phyloP scores from a whole-genome alignment of 352 stramenopile species.

The Globisporangium camurandrum region DNA sequence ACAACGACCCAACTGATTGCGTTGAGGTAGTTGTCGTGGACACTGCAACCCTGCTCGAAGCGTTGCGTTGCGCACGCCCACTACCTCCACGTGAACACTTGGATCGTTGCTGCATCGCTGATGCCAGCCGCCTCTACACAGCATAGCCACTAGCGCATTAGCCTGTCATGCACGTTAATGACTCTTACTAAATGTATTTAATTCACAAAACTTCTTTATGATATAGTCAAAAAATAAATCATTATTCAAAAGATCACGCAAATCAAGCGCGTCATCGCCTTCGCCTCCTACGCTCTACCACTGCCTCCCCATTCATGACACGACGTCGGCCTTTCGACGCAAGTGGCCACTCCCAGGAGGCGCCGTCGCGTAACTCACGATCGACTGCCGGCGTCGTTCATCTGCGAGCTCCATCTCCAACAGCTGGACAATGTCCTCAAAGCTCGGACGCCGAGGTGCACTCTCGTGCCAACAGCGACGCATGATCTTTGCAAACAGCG shows the following conservation, averaged over 20 bases:
- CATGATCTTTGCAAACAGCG: constrained; percentile 79
- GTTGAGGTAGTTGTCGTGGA: constrained; percentile 9
- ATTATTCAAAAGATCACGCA: too few species aligned
- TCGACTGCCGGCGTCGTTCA: constrained; percentile 28
- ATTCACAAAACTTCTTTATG: too few species aligned
- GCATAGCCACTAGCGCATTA: too few species aligned
- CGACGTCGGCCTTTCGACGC: constrained; percentile 1
- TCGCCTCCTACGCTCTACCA: too few species aligned
- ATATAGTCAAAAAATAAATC: too few species aligned
- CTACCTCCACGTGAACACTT: constrained; percentile 4
- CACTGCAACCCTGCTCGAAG: constrained; percentile 7
- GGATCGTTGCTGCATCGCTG: too few species aligned
- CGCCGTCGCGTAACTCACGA: constrained; percentile 2
- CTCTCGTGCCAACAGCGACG: constrained; percentile 71
- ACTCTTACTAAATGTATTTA: too few species aligned
- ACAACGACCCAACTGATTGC: constrained; percentile 34
- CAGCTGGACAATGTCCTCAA: constrained; percentile 74
- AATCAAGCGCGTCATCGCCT: too few species aligned
- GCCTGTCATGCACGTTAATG: too few species aligned
- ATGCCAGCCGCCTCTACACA: too few species aligned
- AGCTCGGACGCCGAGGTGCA: constrained; percentile 52
- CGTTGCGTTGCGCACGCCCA: constrained; percentile 7
- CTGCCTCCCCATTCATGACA: neutral
- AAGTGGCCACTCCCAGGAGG: neutral
- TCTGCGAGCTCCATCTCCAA: constrained; percentile 63